Percentiles rank a stretch among this genome's conserved stretches.
phyloP scores from a whole-genome alignment of 805 yeast species.

The Candida golubevii region DNA sequence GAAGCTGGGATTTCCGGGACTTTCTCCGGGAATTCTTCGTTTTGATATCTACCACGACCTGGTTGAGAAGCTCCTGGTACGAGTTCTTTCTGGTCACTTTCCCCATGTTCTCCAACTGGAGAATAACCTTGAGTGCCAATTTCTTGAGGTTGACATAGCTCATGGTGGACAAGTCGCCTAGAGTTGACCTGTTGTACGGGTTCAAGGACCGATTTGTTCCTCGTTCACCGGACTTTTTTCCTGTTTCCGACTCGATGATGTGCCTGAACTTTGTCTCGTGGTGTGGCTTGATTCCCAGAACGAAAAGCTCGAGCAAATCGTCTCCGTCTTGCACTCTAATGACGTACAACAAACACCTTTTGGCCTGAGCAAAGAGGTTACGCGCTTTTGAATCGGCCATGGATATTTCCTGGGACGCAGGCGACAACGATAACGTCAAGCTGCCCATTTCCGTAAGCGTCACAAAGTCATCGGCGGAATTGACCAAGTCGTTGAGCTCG shows the following conservation, averaged over 20 bases:
- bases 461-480: constrained; percentile 37
- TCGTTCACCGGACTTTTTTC: constrained; percentile 22
- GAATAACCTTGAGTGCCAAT: constrained; percentile 64
- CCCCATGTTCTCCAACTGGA: constrained; percentile 70
- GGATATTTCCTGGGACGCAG: constrained; percentile 42
- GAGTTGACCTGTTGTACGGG: constrained; percentile 42
- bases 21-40: constrained; percentile 43
- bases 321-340: constrained; percentile 75
- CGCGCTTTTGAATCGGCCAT: constrained; percentile 53
- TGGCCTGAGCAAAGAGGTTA: constrained; percentile 67
- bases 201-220: constrained; percentile 33
- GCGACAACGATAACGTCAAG: constrained; percentile 55
- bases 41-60: constrained; percentile 75
- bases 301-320: constrained; percentile 62
- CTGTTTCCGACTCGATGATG: constrained; percentile 46
- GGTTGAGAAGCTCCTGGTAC: constrained; percentile 75
- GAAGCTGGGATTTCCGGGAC: constrained; percentile 38
- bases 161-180: constrained; percentile 46
- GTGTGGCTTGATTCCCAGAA: constrained; percentile 58
- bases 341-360: constrained; percentile 76
- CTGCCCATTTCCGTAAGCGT: constrained; percentile 49
- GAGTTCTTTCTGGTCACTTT: constrained; percentile 61
- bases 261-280: constrained; percentile 66
- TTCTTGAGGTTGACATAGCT: constrained; percentile 76
- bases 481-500: constrained; percentile 37